Conservation (phyloP, 2,329 filamentous ascomycete genomes). For the Knufia fluminis region DNA sequence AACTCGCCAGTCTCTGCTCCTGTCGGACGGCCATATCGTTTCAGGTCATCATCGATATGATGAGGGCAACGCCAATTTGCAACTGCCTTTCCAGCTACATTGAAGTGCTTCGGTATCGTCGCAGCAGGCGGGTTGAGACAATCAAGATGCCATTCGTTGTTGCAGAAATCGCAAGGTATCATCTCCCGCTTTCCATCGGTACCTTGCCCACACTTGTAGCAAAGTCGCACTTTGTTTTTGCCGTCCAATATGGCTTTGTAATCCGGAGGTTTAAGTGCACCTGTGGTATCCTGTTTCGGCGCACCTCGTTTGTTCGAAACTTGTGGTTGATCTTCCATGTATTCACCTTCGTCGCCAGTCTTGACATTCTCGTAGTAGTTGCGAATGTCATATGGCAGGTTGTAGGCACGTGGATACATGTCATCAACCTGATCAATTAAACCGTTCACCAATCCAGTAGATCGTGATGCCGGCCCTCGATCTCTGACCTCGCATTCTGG, state of each 20-base stretch:
- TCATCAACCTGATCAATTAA: conserved; percentile 58
- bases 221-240: conserved; percentile 68
- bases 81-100: conserved; percentile 43
- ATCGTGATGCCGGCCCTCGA: conserved; percentile 36
- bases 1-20: conserved; percentile 18
- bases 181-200: conserved; percentile 57
- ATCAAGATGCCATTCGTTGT: conserved; percentile 80
- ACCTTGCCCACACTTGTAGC: conserved; percentile 60
- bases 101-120: conserved; percentile 56
- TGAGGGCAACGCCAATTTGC: conserved; percentile 79
- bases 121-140: conserved; percentile 79
- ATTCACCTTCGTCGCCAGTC: conserved; percentile 68
- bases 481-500: conserved; percentile 52
- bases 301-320: conserved; percentile 24
- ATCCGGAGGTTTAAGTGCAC: conserved; percentile 38
- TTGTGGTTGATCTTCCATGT: conserved; percentile 53
- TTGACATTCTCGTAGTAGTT: conserved; percentile 71
- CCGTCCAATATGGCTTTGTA: conserved; percentile 59
- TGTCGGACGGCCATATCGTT: conserved; percentile 43
- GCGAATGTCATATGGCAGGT: conserved; percentile 61
- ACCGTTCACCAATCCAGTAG: conserved; percentile 34
- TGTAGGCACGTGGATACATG: conserved; percentile 63
- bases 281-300: conserved; percentile 25
- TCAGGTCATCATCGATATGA: conserved; percentile 69
- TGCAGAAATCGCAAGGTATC: conserved; percentile 77